These are phyloP conservation scores for Ligustrum vulgare DNA, from an alignment of 257 asterid genomes.

Conservation along the genomic window DNA sequence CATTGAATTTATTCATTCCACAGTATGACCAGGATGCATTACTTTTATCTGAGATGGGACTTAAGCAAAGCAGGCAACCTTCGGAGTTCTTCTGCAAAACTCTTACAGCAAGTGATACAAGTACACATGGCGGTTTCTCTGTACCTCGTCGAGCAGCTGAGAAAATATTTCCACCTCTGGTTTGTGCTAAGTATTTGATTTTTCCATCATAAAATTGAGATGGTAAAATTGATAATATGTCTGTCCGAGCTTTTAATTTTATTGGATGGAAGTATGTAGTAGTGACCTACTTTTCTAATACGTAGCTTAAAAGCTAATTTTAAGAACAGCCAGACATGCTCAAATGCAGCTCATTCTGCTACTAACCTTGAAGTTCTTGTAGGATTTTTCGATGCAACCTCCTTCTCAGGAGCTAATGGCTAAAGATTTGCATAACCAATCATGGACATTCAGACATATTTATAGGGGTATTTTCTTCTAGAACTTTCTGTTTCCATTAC, in stretches of 20 bases:
- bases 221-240: conserved; percentile 3
- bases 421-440: conserved; percentile 89
- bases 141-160: conserved; percentile 99
- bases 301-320: not conserved
- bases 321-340: not conserved
- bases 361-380: conserved; percentile 21
- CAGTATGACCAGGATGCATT: conserved; percentile 94
- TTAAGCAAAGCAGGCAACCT: conserved; percentile 79
- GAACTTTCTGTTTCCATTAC: not conserved
- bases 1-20: conserved; percentile 17
- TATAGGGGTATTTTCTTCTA: conserved; percentile 64
- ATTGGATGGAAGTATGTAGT: not conserved
- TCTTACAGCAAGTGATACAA: conserved; percentile 96
- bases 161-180: conserved; percentile 92
- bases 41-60: conserved; percentile 77
- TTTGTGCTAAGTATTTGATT: conserved; percentile 26
- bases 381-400: conserved; percentile 99
- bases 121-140: conserved; percentile 98
- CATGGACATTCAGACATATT: conserved; percentile 97
- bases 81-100: conserved; percentile 94
- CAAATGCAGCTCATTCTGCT: conserved; percentile 15
- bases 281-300: not conserved
- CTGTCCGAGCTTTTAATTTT: not conserved
- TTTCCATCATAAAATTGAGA: not conserved
- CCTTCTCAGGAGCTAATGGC: conserved; percentile 93